Base-by-base conservation (phyloP, 257 asterid genomes). In the Marsdenia floribunda region DNA sequence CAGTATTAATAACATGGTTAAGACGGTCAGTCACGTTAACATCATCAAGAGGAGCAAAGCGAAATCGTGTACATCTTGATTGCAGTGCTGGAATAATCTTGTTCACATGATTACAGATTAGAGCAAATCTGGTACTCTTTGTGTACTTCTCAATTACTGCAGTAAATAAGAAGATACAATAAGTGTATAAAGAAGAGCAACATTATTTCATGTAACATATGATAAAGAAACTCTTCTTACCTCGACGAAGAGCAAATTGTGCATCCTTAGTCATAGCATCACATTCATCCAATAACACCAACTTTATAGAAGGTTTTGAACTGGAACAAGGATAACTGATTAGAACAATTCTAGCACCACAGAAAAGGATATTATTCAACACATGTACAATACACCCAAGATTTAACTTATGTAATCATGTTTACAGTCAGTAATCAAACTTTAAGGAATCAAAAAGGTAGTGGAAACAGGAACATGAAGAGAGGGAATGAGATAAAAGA, bases 241-340 rank as follows among this genome's bases (percentile, higher is more conserved):
- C 99, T 92, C 99, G 88, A 12, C 99, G 99, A 38, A 95, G 87
- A 75, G 99, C 97, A 77, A 92, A 90, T 78, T 95, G 98, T 70
- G 99, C 99, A 82, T 95, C 99, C 89, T 95, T 95, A 70, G 98
- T 95, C 99, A 95, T 95, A 72, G 99, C 99, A 89, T 95, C 99
- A 75, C 98, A 86, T 83, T 95, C 99, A 64, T 95, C 99, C 92
- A 95, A 81, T 60, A 95, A 83, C 76, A 95, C 90, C 87, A 95
- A 66, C 82, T 95, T 95, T 52, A 95, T 96, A 60, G 96, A 78
- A 68, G 87, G 61, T 80, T 92, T 92, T 68, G 86, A 88, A 67
- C 99, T 95, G 86, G 73, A 80, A 79, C 77, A 80, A 68, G 69
- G 61, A 80, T 22, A 79, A 78, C 46, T 12, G 50, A 53, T 52